phyloP scores from a whole-genome alignment of 2,329 filamentous ascomycete species.

The Diplocarpon rosae region DNA sequence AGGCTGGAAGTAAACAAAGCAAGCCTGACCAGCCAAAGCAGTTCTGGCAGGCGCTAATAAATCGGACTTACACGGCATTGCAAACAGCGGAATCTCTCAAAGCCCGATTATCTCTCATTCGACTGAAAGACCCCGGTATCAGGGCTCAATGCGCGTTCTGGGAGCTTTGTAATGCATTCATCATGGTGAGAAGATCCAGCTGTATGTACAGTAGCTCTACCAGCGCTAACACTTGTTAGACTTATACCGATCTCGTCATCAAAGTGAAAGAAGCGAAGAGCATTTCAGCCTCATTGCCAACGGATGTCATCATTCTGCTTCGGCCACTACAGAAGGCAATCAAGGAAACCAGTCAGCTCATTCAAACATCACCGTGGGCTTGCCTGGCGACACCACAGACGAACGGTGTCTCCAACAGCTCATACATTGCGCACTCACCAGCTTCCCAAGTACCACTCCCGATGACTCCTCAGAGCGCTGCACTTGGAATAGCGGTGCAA shows the following conservation, averaged over 20 bases:
- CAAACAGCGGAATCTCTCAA: conserved; percentile 65
- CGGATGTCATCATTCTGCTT: conserved; percentile 63
- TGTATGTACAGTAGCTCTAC: not conserved
- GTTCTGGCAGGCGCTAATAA: conserved; percentile 60
- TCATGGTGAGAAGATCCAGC: conserved; percentile 32
- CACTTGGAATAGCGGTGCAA: conserved; percentile 79
- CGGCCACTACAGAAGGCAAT: conserved; percentile 73
- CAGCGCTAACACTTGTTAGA: conserved; percentile 27
- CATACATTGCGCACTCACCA: conserved; percentile 24
- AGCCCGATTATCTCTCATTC: conserved; percentile 63
- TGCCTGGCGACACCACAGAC: conserved; percentile 31
- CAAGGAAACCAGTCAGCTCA: conserved; percentile 67
- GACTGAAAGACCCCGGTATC: conserved; percentile 71
- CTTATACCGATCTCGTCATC: conserved; percentile 56
- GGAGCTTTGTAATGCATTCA: conserved; percentile 64
- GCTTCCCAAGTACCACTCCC: conserved; percentile 51
- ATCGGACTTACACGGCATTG: conserved; percentile 59
- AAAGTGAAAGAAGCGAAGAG: conserved; percentile 45
- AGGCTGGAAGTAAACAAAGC: conserved; percentile 49
- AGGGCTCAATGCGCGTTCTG: conserved; percentile 53
- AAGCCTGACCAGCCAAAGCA: conserved; percentile 49
- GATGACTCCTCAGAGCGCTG: conserved; percentile 81
- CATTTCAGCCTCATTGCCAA: conserved; percentile 38
- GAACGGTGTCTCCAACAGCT: conserved; percentile 17
- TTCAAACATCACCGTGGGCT: conserved; percentile 54